A percentile compares a stretch with the other conserved stretches of the same genome.
phyloP scores from a whole-genome alignment of 495 filamentous ascomycete genomes.

The Neurospora hispaniola region DNA sequence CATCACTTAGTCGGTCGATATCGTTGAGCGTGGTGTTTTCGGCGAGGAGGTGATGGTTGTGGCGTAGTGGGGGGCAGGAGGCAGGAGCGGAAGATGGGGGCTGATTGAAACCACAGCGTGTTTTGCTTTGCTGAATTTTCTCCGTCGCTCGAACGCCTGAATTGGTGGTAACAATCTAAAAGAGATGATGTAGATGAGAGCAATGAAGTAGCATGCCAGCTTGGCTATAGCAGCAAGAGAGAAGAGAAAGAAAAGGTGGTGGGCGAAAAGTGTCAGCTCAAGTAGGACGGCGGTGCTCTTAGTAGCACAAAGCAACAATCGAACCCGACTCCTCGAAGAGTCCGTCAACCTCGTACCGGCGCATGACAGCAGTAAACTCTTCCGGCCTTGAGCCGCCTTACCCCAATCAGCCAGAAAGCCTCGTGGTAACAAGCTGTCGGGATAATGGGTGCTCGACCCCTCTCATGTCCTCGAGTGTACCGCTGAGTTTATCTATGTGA shows the following conservation, averaged over 20 bases:
- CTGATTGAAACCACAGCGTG: too few relatives aligned
- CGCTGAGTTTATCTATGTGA: background rate
- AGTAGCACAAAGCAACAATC: background rate
- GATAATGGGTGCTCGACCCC: background rate
- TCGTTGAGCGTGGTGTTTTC: too few relatives aligned
- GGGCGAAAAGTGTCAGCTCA: background rate
- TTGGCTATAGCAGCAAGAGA: background rate
- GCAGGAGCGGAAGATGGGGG: too few relatives aligned
- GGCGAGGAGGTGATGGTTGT: too few relatives aligned
- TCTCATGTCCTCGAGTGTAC: background rate
- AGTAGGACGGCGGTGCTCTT: background rate
- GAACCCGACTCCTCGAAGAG: background rate
- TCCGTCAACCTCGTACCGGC: background rate
- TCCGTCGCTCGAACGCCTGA: too few relatives aligned
- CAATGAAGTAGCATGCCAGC: background rate
- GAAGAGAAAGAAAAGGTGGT: background rate
- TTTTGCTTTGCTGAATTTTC: too few relatives aligned
- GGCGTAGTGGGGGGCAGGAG: too few relatives aligned
- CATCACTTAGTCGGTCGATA: too few relatives aligned
- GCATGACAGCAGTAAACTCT: background rate
- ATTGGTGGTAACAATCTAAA: background rate
- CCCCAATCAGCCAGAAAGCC: background rate
- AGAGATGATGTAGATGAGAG: background rate
- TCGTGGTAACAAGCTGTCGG: background rate
- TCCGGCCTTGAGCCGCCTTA: background rate